These are phyloP conservation scores for Cryptococcus deneoformans DNA, from an alignment of 1,284 basidiomycete genomes.

Conservation along the genomic window DNA sequence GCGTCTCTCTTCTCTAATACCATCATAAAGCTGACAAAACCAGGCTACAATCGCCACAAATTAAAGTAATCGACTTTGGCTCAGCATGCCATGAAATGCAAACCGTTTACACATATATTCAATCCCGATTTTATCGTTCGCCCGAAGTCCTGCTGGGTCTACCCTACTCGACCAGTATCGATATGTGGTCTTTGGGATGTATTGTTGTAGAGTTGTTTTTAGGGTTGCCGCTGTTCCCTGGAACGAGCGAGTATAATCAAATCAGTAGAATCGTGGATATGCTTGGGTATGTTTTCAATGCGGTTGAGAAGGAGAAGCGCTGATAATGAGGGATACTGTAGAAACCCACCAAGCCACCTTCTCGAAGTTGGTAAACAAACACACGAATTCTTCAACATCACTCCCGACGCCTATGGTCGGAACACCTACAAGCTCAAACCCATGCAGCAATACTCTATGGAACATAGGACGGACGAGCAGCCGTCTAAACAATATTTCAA, in stretches of 20 bases:
- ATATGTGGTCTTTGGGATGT: constrained; percentile 99
- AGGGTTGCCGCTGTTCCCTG: constrained; percentile 93
- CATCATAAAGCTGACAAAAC: constrained; percentile 3
- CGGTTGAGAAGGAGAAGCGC: neutral
- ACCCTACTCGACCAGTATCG: constrained; percentile 89
- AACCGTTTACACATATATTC: constrained; percentile 99
- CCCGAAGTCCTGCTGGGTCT: constrained; percentile 96
- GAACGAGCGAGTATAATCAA: constrained; percentile 99
- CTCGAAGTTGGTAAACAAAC: constrained; percentile 96
- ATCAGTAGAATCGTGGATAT: constrained; percentile 95
- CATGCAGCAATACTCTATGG: constrained; percentile 90
- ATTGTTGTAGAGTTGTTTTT: constrained; percentile 98
- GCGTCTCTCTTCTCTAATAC: constrained; percentile 43
- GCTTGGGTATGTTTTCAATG: constrained; percentile 71
- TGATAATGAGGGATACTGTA: constrained; percentile 2
- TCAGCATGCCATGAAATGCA: constrained; percentile 98
- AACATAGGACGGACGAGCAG: constrained; percentile 93
- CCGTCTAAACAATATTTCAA: constrained; percentile 99
- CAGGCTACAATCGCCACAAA: constrained; percentile 93
- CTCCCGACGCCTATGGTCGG: constrained; percentile 75
- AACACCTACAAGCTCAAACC: constrained; percentile 88
- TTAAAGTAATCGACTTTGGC: constrained; percentile 99
- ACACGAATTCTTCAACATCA: constrained; percentile 83
- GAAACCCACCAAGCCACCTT: constrained; percentile 78
- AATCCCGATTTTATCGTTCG: constrained; percentile 97